Conservation (phyloP, 495 filamentous ascomycete species). For the Penicillium bovifimosum region DNA sequence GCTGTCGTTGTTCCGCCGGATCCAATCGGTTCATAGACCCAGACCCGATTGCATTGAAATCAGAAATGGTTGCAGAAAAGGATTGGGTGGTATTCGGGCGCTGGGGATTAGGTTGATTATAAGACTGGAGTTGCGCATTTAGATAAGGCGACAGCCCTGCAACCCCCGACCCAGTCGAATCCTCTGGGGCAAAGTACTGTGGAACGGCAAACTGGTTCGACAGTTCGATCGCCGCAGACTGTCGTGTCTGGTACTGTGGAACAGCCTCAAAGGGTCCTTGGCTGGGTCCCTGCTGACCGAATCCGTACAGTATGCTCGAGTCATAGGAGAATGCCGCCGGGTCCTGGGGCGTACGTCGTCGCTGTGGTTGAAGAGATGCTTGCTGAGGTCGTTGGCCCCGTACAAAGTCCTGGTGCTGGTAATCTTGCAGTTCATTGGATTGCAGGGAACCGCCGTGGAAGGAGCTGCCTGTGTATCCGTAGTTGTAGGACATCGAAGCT, state of each 20-base stretch:
- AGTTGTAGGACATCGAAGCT: slow-evolving; percentile 33
- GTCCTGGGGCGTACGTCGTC: slow-evolving; percentile 6
- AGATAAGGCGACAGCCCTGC: slow-evolving; percentile 49
- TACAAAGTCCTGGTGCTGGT: slow-evolving; percentile 37
- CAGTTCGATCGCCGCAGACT: slow-evolving; percentile 75
- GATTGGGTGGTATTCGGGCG: slow-evolving; percentile 46
- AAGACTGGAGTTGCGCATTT: slow-evolving; percentile 49
- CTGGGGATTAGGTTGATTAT: slow-evolving; percentile 50
- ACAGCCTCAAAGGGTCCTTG: slow-evolving; percentile 70
- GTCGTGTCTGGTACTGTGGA: slow-evolving; percentile 72
- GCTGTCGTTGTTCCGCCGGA: slow-evolving; percentile 30
- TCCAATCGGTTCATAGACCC: slow-evolving; percentile 30
- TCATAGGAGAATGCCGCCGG: slow-evolving; percentile 37
- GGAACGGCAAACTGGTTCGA: slow-evolving; percentile 61
- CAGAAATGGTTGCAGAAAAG: slow-evolving; percentile 50
- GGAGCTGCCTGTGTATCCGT: slow-evolving; percentile 41
- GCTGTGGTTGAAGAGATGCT: slow-evolving; percentile 15
- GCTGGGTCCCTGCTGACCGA: slow-evolving; percentile 61
- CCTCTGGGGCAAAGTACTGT: slow-evolving; percentile 72
- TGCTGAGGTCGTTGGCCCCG: slow-evolving; percentile 26
- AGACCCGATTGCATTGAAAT: slow-evolving; percentile 41
- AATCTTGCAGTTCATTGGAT: slow-evolving; percentile 37
- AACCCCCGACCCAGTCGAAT: slow-evolving; percentile 59
- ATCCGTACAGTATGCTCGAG: slow-evolving; percentile 73
- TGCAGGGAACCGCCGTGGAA: slow-evolving; percentile 40